Conservation (phyloP, 106 monocot genomes). For the Vanilla planifolia region DNA sequence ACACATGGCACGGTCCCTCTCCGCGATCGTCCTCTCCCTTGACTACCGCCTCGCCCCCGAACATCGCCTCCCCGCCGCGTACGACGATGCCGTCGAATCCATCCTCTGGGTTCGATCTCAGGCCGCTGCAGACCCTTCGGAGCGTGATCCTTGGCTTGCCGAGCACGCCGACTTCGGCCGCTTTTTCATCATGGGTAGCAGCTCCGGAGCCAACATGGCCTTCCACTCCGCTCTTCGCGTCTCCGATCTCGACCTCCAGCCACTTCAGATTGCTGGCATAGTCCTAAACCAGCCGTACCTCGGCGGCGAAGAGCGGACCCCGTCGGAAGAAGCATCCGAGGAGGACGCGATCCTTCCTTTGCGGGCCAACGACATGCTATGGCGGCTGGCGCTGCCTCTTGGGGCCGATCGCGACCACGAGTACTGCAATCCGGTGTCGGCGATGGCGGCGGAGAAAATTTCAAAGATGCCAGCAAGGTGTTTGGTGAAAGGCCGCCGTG, state of each 20-base stretch:
- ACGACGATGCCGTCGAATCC: slow-evolving; percentile 49
- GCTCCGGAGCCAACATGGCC: slow-evolving; percentile 55
- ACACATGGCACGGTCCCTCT: slow-evolving; percentile 26
- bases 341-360: slow-evolving; percentile 37
- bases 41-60: slow-evolving; percentile 72
- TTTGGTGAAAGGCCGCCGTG: slow-evolving; percentile 29
- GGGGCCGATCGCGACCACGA: slow-evolving; percentile 42
- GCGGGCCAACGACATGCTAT: slow-evolving; percentile 30
- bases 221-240: slow-evolving; percentile 18
- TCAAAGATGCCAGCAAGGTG: slow-evolving; percentile 16
- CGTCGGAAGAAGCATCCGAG: slow-evolving; percentile 24
- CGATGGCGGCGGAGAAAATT: not conserved
- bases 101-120: slow-evolving; percentile 3
- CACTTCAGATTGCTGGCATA: slow-evolving; percentile 18
- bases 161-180: slow-evolving; percentile 35
- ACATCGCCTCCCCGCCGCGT: slow-evolving; percentile 64
- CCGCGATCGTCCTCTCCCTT: slow-evolving; percentile 52
- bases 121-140: no score
- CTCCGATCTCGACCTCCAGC: slow-evolving; percentile 9
- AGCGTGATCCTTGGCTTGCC: slow-evolving; percentile 31
- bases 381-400: slow-evolving; percentile 40
- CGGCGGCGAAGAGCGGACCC: slow-evolving; percentile 37
- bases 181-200: slow-evolving; percentile 35
- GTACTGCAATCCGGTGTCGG: slow-evolving; percentile 31
- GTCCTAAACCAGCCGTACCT: slow-evolving; percentile 49